Conservation (phyloP, 805 yeast species). For the Pichia rugopelliculosa region DNA sequence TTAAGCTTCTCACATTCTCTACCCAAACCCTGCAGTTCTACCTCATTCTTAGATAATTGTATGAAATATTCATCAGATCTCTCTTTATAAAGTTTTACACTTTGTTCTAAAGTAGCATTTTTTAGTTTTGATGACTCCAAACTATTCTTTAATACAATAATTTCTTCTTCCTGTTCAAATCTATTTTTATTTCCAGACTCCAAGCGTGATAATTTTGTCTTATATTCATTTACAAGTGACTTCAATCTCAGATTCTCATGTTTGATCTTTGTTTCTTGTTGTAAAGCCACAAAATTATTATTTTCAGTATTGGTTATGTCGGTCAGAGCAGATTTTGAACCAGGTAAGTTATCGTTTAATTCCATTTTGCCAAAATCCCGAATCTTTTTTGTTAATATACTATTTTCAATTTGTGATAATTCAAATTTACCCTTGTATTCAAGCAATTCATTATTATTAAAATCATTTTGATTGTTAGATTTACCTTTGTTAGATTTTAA, state of each 20-base stretch:
- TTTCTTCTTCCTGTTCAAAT: conserved; percentile 29
- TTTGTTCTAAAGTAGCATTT: conserved; percentile 46
- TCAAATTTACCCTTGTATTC: conserved; percentile 41
- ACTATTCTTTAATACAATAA: conserved; percentile 44
- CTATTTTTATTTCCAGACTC: conserved; percentile 22
- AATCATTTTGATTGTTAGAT: conserved; percentile 10
- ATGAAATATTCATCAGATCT: conserved; percentile 69
- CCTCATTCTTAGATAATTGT: conserved; percentile 73
- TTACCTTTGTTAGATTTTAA: conserved; percentile 24
- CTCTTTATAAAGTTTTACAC: conserved; percentile 53
- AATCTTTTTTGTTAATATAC: conserved; percentile 32
- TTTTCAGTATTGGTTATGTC: conserved; percentile 4
- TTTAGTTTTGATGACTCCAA: conserved; percentile 50
- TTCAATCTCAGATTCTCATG: conserved; percentile 30
- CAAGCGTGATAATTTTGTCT: conserved; percentile 27
- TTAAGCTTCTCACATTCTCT: conserved; percentile 50
- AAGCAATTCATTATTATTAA: conserved; percentile 6
- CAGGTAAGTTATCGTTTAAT: conserved; percentile 4
- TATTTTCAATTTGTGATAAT: conserved; percentile 38
- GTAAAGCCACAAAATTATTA: conserved; percentile 11
- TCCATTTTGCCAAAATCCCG: conserved; percentile 13
- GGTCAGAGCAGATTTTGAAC: conserved; percentile 9
- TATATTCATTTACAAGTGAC: conserved; percentile 29
- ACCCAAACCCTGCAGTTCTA: conserved; percentile 55
- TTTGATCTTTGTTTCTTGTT: conserved; percentile 21